Base-by-base conservation (phyloP, 345 rosid species). In the Streptanthus diversifolius region DNA sequence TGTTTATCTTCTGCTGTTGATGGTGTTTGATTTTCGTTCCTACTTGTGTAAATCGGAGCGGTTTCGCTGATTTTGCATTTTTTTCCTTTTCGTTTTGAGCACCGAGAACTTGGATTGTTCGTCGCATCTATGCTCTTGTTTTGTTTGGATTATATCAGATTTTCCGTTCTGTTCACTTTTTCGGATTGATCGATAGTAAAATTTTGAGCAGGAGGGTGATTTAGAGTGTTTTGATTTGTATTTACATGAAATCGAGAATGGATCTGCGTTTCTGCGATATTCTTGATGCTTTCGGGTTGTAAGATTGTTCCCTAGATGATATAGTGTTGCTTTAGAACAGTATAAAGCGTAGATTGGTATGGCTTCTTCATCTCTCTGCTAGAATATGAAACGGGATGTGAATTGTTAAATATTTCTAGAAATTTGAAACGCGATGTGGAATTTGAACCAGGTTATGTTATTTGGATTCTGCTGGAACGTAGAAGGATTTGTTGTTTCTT, bases 181-280 rank as follows among this genome's bases (percentile, higher is more conserved):
- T 0, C 39, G 11, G 45, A 48, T 47, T 36, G 52, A 56, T 73
- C 22, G 27, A 14, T 63, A 5, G 43, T 62, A 62, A 15, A 39
- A 24, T 7, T 53, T 53, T 21, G 30, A 14, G 48, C 51, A 40
- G 45, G 15, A 1, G 51, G 51, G 37, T 49, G 48, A 60, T 58
- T 62, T 22, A 37, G 69, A 68, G 24, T 67, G 24, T 22, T 61
- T 49, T 40, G 58, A 22, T 44, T 53, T 27, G 57, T 32, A 32
- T 10, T 41, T 25, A 22, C 14, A 15, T 37, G 17, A 33, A 75
- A 53, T 62, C 65, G 52, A 70, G 1, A 19, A 57, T 58, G 53
- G 60, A 63, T 70, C 64, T 67, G 15, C 51, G 71, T 70, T 43
- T 63, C 61, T 63, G 64, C 18, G 27, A 4, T 43, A 19, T 58